Base-by-base conservation (phyloP, 2,329 filamentous ascomycete species). In the Trichoderma sp. region DNA sequence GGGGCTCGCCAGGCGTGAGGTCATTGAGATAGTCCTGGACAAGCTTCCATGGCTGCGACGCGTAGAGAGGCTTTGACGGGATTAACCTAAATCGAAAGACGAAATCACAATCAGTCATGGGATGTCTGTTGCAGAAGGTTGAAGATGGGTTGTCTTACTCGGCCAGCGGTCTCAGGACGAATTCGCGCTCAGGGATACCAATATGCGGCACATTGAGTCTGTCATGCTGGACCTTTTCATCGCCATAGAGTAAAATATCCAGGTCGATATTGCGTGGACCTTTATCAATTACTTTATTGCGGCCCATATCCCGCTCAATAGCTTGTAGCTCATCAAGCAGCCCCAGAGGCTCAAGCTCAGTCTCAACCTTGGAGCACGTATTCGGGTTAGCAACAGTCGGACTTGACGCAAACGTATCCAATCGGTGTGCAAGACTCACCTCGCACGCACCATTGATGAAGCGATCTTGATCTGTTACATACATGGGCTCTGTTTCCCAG, bases 401-500 rank as follows among this genome's bases (percentile, higher is more conserved):
- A 13, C 21, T 37, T 40, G 6, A n/a, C 10, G n/a, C 19, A 35
- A 21, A 35, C n/a, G 1, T 5, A 13, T 10, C 14, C 5, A 64
- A 14, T 35, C 27, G 21, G 5, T 3, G 19, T 24, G 5, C n/a
- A 31, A 33, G 24, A 57, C 68, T 29, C 33, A 96, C 94, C 89
- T 97, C 92, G 79, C 93, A 97, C 69, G 90, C 94, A 24, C 94
- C 96, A 77, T 99, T 99, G 59, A 97, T 83, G 77, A 99, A 99
- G 35, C 88, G 87, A 72, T 90, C 89, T 79, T 99, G 96, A 72
- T 97, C 91, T 72, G 92, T 83, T 72, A 97, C 92, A 80, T 99
- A 99, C 96, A 99, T 99, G 27, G 96, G 93, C 74, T 93, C 89
- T 4, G 95, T 99, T 82, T 98, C 94, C 87, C 96, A 99, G 3